A percentile compares a stretch with the other conserved stretches of the same genome.
These are phyloP conservation scores for Anthracocystis walkeri DNA, from an alignment of 1,284 basidiomycete genomes.

Conservation along the genomic window DNA sequence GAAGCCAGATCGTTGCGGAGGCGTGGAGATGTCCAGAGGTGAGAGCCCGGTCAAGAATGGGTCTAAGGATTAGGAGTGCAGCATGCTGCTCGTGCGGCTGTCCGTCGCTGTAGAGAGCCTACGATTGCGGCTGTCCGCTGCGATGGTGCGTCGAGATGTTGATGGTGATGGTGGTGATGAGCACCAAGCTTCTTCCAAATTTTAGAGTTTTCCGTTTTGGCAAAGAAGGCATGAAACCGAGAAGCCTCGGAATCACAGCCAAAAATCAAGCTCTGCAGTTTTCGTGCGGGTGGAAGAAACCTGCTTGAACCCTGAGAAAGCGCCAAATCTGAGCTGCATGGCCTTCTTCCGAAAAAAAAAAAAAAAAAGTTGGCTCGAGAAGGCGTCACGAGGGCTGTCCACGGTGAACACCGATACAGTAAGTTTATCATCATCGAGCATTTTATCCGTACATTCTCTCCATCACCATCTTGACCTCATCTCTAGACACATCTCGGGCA, in stretches of 20 bases:
- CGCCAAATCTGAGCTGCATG: background rate
- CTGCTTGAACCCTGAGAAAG: constrained; percentile 18
- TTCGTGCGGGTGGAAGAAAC: constrained; percentile 45
- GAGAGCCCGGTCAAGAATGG: background rate
- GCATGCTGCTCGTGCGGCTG: background rate
- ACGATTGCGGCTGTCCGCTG: constrained; percentile 5
- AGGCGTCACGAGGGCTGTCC: constrained; percentile 9
- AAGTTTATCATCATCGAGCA: constrained; percentile 2
- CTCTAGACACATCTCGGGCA: background rate
- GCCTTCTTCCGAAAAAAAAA: background rate
- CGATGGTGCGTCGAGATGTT: background rate
- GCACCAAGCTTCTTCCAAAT: constrained; percentile 6
- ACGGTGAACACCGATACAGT: background rate
- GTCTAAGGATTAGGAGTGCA: background rate
- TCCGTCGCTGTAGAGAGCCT: background rate
- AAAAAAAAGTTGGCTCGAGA: constrained; percentile 8
- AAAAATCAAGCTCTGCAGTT: constrained; percentile 2
- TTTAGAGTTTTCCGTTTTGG: background rate
- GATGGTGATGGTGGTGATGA: background rate
- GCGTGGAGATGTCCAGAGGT: background rate
- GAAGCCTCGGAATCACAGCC: background rate
- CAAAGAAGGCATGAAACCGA: background rate
- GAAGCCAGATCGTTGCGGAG: background rate
- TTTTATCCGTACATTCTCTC: background rate
- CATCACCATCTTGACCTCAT: background rate